phyloP scores from a whole-genome alignment of 768 basidiomycete genomes.

The Collybia mongolica region DNA sequence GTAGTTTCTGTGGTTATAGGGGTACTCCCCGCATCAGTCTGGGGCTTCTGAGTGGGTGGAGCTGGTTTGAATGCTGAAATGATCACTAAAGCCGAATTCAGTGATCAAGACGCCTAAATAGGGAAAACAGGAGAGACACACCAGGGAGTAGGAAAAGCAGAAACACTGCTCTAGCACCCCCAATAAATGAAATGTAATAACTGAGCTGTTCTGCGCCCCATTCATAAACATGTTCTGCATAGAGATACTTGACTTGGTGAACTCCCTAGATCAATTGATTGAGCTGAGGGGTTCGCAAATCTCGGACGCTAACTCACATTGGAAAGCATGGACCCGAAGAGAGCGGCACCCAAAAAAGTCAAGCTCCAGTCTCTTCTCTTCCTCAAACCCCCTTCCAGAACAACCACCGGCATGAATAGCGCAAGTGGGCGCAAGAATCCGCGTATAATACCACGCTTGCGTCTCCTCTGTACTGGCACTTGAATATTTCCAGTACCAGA shows the following conservation, averaged over 20 bases:
- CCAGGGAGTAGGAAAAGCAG: conserved; percentile 48
- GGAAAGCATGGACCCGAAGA: conserved; percentile 67
- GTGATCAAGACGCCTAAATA: background rate
- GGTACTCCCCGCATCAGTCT: background rate
- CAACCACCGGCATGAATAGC: conserved; percentile 64
- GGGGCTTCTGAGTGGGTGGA: too few species aligned
- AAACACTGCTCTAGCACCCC: conserved; percentile 57
- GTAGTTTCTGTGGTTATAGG: conserved; percentile 5
- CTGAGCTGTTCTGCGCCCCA: conserved; percentile 75
- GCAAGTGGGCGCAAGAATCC: conserved; percentile 55
- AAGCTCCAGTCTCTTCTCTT: conserved; percentile 77
- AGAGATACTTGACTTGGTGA: conserved; percentile 80
- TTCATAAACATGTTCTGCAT: conserved; percentile 68
- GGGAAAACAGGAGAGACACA: conserved; percentile 25
- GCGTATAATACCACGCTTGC: conserved; percentile 28
- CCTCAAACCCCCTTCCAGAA: conserved; percentile 37
- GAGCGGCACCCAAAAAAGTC: conserved; percentile 61
- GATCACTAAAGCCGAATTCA: conserved; percentile 39
- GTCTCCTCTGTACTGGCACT: conserved; percentile 3
- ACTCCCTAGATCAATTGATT: conserved; percentile 48
- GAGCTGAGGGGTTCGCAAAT: background rate
- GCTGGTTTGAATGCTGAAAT: conserved; percentile 59
- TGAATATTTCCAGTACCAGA: conserved; percentile 6
- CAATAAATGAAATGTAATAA: conserved; percentile 74
- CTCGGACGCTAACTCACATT: conserved; percentile 41